These are phyloP conservation scores for Stentor roeselii DNA, from an alignment of 73 alveolate genomes.

Conservation along the genomic window DNA sequence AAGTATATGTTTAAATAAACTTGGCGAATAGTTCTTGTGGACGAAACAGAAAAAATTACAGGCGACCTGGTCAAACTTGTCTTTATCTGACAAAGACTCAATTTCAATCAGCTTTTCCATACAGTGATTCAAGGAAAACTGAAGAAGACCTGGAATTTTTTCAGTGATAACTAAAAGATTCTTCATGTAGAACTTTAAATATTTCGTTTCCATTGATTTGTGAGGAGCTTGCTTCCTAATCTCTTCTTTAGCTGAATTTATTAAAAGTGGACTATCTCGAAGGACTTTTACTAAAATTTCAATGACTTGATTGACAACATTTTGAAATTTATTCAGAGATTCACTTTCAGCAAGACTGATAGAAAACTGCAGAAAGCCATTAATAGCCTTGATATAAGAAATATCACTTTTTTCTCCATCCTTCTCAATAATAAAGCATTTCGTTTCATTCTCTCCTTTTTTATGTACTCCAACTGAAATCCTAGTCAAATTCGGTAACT, in stretches of 20 bases:
- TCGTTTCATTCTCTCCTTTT: neutral
- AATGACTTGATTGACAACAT: neutral
- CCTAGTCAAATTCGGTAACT: neutral
- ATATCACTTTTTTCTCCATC: neutral
- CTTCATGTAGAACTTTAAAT: neutral
- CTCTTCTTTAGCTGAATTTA: neutral
- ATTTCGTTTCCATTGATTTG: neutral
- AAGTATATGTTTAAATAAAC: neutral
- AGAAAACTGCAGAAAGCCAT: neutral
- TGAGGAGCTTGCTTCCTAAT: neutral
- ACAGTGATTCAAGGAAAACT: neutral
- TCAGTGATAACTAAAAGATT: neutral
- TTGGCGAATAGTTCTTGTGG: neutral
- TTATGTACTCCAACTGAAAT: slow-evolving; percentile 15
- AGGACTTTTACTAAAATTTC: neutral
- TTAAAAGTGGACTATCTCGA: neutral
- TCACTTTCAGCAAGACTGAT: neutral
- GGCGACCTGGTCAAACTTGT: neutral
- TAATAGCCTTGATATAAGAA: slow-evolving; percentile 15
- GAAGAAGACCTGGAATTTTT: neutral
- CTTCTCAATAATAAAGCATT: neutral
- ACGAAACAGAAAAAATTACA: neutral
- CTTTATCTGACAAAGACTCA: neutral
- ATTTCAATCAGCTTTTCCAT: slow-evolving; percentile 17
- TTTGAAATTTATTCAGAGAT: neutral